These are phyloP conservation scores for Chaetomium olivaceum DNA, from an alignment of 2,329 filamentous ascomycete genomes.

Conservation along the genomic window DNA sequence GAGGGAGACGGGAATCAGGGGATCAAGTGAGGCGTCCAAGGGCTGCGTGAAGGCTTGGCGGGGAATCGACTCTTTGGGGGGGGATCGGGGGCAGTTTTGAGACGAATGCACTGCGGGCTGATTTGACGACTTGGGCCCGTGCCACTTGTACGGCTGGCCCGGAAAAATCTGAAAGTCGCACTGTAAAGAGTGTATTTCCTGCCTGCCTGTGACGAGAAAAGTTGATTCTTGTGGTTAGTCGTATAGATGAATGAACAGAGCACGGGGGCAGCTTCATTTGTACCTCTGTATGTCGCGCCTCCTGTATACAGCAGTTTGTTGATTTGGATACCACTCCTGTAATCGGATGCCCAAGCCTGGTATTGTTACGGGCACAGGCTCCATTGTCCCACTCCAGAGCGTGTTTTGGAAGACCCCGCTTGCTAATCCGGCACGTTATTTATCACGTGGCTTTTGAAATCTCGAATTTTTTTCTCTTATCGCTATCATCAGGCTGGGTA, in stretches of 20 bases:
- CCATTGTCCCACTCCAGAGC: background rate
- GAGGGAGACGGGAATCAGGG: conserved; percentile 2
- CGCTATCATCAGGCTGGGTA: conserved; percentile 24
- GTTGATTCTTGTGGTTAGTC: background rate
- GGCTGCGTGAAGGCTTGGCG: conserved; percentile 7
- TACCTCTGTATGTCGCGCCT: background rate
- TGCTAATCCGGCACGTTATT: background rate
- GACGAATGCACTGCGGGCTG: background rate
- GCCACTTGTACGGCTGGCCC: background rate
- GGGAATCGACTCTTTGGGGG: background rate
- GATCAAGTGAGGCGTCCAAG: background rate
- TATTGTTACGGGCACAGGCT: too few species aligned
- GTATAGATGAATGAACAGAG: too few species aligned
- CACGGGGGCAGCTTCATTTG: background rate
- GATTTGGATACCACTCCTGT: background rate
- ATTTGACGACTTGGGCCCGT: conserved; percentile 4
- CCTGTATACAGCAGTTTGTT: background rate
- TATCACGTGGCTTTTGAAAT: conserved; percentile 5
- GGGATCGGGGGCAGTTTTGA: conserved; percentile 3
- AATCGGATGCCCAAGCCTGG: background rate
- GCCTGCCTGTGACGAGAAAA: background rate
- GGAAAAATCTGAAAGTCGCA: background rate
- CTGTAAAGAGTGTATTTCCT: background rate
- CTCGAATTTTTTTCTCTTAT: conserved; percentile 28
- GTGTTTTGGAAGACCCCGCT: background rate